Evolutionary conservation across 139 green algal genomes (phyloP).

Genomic region (Zygnema circumcarinatum): DNA sequence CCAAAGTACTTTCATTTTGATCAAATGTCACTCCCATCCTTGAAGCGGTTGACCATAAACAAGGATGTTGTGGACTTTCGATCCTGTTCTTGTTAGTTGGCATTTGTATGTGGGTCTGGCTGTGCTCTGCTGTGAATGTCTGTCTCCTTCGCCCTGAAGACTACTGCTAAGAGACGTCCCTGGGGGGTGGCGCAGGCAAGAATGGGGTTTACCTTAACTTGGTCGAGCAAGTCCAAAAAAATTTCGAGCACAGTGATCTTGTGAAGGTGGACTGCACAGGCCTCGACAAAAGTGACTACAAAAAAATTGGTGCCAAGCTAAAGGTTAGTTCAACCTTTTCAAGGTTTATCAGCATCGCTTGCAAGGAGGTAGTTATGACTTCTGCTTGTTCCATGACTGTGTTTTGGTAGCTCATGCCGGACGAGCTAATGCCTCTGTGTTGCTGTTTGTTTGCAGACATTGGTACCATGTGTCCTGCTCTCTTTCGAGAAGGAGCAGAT

Average conservation of each 20-base stretch:
- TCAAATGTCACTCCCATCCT: no score
- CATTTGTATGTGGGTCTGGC: no score
- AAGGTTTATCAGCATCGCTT: background rate
- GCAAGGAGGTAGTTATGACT: background rate
- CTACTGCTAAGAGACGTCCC: no score
- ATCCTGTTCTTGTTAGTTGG: no score
- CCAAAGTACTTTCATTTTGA: no score
- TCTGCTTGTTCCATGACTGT: background rate
- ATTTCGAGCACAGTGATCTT: constrained; percentile 27
- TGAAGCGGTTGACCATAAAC: no score
- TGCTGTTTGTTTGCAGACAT: constrained; percentile 34
- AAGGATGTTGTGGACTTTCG: no score
- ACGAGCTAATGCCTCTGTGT: constrained; percentile 10
- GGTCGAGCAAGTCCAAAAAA: constrained; percentile 25
- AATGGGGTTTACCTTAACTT: constrained; percentile 48
- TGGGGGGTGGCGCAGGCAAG: constrained; percentile 50
- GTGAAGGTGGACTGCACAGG: constrained; percentile 42
- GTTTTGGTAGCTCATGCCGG: background rate
- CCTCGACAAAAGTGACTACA: constrained; percentile 55
- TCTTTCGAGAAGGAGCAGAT: constrained; percentile 58
- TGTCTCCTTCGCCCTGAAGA: no score
- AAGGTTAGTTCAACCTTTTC: constrained; percentile 9
- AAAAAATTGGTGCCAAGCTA: constrained; percentile 57
- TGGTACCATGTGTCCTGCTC: constrained; percentile 55
- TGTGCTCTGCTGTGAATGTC: no score